phyloP scores from a whole-genome alignment of 2,329 filamentous ascomycete species.

The Shiraia sp. region DNA sequence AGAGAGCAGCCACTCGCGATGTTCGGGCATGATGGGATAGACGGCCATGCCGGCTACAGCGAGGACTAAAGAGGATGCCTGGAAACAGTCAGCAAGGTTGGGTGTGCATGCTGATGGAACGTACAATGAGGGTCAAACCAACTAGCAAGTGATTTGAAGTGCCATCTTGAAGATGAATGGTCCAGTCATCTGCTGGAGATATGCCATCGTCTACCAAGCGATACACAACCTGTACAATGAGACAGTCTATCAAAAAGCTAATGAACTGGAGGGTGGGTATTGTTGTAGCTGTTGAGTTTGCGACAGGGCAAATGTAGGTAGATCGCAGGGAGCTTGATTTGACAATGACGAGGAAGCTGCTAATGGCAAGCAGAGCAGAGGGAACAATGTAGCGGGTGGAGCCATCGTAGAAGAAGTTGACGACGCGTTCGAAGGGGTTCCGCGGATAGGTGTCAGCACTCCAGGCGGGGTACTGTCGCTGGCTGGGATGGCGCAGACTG shows the following conservation, averaged over 20 bases:
- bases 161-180: constrained; percentile 30
- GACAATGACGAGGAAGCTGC: constrained; percentile 34
- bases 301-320: constrained; percentile 38
- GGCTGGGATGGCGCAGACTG: constrained; percentile 28
- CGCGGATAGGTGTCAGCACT: constrained; percentile 26
- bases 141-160: constrained; percentile 31
- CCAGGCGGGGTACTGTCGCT: constrained; percentile 34
- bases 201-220: constrained; percentile 33
- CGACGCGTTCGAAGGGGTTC: constrained; percentile 28
- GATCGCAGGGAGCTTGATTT: constrained; percentile 34
- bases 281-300: constrained; percentile 24
- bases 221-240: constrained; percentile 28
- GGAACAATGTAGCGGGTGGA: constrained; percentile 40
- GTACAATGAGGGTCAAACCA: constrained; percentile 36
- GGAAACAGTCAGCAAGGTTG: constrained; percentile 17
- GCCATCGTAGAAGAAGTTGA: constrained; percentile 30
- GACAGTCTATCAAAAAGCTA: constrained; percentile 34
- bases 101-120: not conserved
- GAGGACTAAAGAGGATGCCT: constrained; percentile 38
- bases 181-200: constrained; percentile 25
- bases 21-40: constrained; percentile 37
- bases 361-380: constrained; percentile 33
- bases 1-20: constrained; percentile 40
- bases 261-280: constrained; percentile 37
- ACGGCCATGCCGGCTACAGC: constrained; percentile 32